Conservation (phyloP, 2,329 filamentous ascomycete genomes). For the Curvularia spicifera region DNA sequence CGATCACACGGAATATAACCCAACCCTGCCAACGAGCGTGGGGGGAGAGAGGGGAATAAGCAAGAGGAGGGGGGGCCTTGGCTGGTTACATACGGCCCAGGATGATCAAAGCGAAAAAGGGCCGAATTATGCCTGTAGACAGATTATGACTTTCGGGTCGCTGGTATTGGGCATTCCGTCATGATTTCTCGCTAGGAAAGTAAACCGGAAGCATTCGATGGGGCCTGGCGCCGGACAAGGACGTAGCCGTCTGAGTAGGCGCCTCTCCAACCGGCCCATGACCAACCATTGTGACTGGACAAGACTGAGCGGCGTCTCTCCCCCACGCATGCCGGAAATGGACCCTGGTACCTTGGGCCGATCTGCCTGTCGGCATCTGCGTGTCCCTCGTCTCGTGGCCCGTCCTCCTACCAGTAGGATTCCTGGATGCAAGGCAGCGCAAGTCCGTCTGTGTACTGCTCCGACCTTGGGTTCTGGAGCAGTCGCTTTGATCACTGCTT, state of each 20-base stretch:
- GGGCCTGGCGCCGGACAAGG: constrained; percentile 3
- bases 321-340: constrained; percentile 13
- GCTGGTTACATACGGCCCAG: neutral
- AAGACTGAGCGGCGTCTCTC: neutral
- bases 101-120: constrained; percentile 9
- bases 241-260: neutral
- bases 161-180: constrained; percentile 12
- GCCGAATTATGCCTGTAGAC: constrained; percentile 7
- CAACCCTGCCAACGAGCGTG: constrained; percentile 9
- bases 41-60: constrained; percentile 1
- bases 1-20: constrained; percentile 4
- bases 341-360: constrained; percentile 18
- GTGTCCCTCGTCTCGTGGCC: constrained; percentile 9
- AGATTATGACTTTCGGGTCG: constrained; percentile 4
- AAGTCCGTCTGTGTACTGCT: neutral
- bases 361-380: constrained; percentile 14
- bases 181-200: constrained; percentile 11
- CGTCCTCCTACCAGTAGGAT: neutral
- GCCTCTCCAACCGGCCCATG: neutral
- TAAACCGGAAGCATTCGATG: constrained; percentile 11
- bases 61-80: neutral
- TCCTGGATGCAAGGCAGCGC: neutral
- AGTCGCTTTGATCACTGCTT: constrained; percentile 5
- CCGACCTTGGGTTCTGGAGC: neutral
- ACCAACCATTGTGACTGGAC: constrained; percentile 4